Conservation (phyloP, 2,329 filamentous ascomycete genomes). For the Stemphylium vesicarium region DNA sequence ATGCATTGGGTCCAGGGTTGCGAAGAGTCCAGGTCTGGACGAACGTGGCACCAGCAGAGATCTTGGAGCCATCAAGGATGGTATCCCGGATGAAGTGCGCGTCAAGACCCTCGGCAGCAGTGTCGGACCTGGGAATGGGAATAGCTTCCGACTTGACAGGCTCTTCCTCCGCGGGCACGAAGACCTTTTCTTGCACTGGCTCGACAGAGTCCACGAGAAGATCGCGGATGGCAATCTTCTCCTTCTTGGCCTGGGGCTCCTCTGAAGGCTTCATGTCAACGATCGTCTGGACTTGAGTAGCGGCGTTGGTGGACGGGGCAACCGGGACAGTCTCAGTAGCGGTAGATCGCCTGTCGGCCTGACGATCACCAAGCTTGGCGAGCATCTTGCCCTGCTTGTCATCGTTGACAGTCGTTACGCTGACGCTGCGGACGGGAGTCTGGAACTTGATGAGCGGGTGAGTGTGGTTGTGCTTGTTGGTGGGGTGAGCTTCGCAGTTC, state of each 20-base stretch:
- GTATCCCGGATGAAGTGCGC: slow-evolving; percentile 79
- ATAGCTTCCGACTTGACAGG: slow-evolving; percentile 23
- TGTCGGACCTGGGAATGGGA: slow-evolving; percentile 10
- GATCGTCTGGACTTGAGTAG: slow-evolving; percentile 70
- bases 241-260: slow-evolving; percentile 49
- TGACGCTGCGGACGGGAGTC: slow-evolving; percentile 86
- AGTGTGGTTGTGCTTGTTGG: slow-evolving; percentile 88
- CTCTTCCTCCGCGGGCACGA: slow-evolving; percentile 22
- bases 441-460: slow-evolving; percentile 98
- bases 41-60: slow-evolving; percentile 76
- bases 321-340: slow-evolving; percentile 59
- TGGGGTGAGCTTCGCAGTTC: slow-evolving; percentile 86
- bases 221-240: slow-evolving; percentile 51
- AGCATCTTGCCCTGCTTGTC: slow-evolving; percentile 70
- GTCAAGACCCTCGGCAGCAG: slow-evolving; percentile 54
- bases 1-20: slow-evolving; percentile 78
- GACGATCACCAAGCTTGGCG: slow-evolving; percentile 74
- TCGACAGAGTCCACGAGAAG: slow-evolving; percentile 44
- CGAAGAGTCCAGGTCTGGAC: slow-evolving; percentile 90
- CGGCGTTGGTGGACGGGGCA: slow-evolving; percentile 58
- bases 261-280: slow-evolving; percentile 65
- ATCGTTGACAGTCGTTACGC: slow-evolving; percentile 83
- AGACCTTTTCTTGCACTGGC: slow-evolving; percentile 43
- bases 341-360: slow-evolving; percentile 51
- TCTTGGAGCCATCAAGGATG: slow-evolving; percentile 75